Evolutionary conservation across 495 filamentous ascomycete species (phyloP).

Genomic region (Penicillium nucicola): DNA sequence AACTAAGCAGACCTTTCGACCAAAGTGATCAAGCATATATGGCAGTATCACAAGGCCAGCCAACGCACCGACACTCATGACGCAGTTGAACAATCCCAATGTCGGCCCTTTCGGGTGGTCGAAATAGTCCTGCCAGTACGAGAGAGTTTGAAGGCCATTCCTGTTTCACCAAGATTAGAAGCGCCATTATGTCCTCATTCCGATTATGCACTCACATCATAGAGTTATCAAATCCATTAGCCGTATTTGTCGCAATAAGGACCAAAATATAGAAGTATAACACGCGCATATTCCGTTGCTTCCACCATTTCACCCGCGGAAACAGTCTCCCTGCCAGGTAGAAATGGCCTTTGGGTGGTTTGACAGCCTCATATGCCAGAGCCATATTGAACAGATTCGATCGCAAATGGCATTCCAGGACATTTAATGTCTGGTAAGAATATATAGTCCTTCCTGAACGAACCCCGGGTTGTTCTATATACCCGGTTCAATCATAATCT

Average conservation of each 20-base stretch:
- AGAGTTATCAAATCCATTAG: conserved; percentile 28
- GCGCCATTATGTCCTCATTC: neutral
- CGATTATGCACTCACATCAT: conserved; percentile 30
- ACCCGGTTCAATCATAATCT: neutral
- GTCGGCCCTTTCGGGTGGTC: conserved; percentile 27
- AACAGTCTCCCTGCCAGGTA: conserved; percentile 23
- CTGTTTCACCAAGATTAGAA: neutral
- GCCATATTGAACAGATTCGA: neutral
- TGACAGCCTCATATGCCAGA: neutral
- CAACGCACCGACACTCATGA: conserved; percentile 20
- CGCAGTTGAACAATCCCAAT: conserved; percentile 23
- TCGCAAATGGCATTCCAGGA: no score
- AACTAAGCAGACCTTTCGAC: conserved; percentile 12
- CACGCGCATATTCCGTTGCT: conserved; percentile 17
- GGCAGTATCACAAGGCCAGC: conserved; percentile 18
- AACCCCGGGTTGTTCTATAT: neutral
- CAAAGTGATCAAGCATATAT: conserved; percentile 17
- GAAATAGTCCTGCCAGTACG: conserved; percentile 44
- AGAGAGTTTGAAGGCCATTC: conserved; percentile 49
- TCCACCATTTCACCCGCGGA: conserved; percentile 27
- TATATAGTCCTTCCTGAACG: neutral
- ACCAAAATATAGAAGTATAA: conserved; percentile 24
- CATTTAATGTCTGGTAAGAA: neutral
- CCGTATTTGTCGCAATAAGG: conserved; percentile 20
- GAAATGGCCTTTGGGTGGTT: conserved; percentile 22